Base-by-base conservation (phyloP, 148 eudicot genomes). In the Rhododendron ovatum region DNA sequence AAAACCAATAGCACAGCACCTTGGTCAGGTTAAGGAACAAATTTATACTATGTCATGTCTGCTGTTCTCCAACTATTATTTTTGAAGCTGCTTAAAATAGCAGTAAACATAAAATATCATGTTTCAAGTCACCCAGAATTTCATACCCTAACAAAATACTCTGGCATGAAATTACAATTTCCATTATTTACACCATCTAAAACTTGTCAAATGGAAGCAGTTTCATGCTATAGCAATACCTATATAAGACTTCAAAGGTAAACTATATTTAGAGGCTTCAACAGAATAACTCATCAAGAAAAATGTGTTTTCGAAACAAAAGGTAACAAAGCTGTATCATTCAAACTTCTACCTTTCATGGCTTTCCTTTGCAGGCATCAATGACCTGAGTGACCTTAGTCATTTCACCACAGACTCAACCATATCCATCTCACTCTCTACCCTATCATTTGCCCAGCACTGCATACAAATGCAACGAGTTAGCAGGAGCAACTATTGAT, bases 321-420 rank as follows among this genome's bases (percentile, higher is more conserved):
- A 22, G 48, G n/a, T 53, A 55, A 47, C 13, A 85, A 61, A 77
- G 37, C 73, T 26, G 11, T 13, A 65, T 50, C 15, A 65, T 77
- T 17, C 45, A 12, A 87, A 37, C 30, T 83, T 84, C 71, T 88
- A 97, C 99, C 95, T 94, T 91, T 92, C 93, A 86, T 89, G 63
- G 80, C 94, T 94, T 86, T 95, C 99, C 87, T 92, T 91, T 20
- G 98, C 90, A 87, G 96, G 94, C 92, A 96, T 80, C 77, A 69
- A 84, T 18, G 95, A 88, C 86, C 93, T 90, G 33, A 93, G 91
- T 53, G 94, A 93, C 92, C 99, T 94, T n/a, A 95, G 93, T 57
- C 93, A 92, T 91, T 87, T 95, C 73, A 92, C 98, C 26, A 90
- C 91, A 81, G 93, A 91, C 86, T 93, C 95, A 57, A 94, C 87